Conservation (phyloP, 139 green algal genomes). For the Tetradesmus lagerheimii region DNA sequence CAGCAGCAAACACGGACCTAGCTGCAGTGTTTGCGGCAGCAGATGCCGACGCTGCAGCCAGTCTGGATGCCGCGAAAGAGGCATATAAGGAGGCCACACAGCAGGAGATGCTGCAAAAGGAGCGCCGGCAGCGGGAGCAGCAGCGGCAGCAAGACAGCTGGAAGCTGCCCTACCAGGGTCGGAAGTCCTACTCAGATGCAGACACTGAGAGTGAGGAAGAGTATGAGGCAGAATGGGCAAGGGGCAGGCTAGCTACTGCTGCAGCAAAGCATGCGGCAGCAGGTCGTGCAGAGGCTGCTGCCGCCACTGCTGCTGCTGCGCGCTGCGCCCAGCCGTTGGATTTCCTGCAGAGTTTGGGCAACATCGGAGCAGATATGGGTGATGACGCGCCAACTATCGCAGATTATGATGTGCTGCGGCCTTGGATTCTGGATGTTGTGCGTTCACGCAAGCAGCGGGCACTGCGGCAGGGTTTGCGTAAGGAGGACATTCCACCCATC, state of each 20-base stretch:
- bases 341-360: neutral
- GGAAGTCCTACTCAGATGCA: neutral
- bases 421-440: neutral
- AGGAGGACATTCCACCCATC: neutral
- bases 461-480: neutral
- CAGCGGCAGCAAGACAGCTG: neutral
- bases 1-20: neutral
- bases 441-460: neutral
- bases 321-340: neutral
- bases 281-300: neutral
- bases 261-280: neutral
- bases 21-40: neutral
- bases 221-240: neutral
- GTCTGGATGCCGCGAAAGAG: neutral
- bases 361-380: neutral
- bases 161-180: neutral
- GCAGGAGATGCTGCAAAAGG: neutral
- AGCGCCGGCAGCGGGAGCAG: neutral
- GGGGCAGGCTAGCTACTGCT: neutral
- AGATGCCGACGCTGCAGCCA: neutral
- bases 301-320: slow-evolving; percentile 31
- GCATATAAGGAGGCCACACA: neutral
- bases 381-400: neutral
- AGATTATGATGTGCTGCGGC: slow-evolving; percentile 7
- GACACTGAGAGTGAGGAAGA: neutral